These are phyloP conservation scores for Starmerella powellii DNA, from an alignment of 805 yeast genomes.

Conservation along the genomic window DNA sequence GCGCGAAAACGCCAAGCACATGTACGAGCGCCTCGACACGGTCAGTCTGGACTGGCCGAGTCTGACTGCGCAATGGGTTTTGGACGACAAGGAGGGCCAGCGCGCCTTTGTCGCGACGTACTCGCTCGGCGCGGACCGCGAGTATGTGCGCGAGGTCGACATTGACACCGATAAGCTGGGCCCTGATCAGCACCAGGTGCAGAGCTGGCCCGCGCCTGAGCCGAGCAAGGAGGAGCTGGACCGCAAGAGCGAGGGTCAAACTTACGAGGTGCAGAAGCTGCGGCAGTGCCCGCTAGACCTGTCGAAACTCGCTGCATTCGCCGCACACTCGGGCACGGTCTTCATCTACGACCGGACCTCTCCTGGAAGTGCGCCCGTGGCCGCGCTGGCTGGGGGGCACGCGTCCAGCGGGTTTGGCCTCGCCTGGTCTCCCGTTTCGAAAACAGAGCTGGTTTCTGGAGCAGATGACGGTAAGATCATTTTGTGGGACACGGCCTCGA, in stretches of 20 bases:
- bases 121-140: constrained; percentile 14
- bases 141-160: constrained; percentile 15
- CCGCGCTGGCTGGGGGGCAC: constrained; percentile 31
- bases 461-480: constrained; percentile 58
- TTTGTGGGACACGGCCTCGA: constrained; percentile 45
- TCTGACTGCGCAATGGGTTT: constrained; percentile 16
- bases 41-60: constrained; percentile 18
- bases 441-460: constrained; percentile 42
- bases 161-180: constrained; percentile 13
- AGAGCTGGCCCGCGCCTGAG: constrained; percentile 10
- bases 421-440: constrained; percentile 41
- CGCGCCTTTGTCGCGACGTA: constrained; percentile 19
- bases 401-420: constrained; percentile 58
- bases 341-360: constrained; percentile 6
- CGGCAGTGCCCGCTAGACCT: constrained; percentile 14
- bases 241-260: neutral
- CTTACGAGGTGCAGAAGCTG: constrained; percentile 9
- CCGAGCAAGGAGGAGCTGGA: neutral
- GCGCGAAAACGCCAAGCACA: constrained; percentile 18
- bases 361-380: neutral
- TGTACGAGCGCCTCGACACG: constrained; percentile 19
- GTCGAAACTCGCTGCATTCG: constrained; percentile 13
- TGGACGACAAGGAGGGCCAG: constrained; percentile 6
- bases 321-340: constrained; percentile 11
- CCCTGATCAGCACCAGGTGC: constrained; percentile 7